A percentile compares a stretch with the other conserved stretches of the same genome.
Conservation (phyloP, 805 yeast genomes). For the Cyberlindnera misumaiensis region DNA sequence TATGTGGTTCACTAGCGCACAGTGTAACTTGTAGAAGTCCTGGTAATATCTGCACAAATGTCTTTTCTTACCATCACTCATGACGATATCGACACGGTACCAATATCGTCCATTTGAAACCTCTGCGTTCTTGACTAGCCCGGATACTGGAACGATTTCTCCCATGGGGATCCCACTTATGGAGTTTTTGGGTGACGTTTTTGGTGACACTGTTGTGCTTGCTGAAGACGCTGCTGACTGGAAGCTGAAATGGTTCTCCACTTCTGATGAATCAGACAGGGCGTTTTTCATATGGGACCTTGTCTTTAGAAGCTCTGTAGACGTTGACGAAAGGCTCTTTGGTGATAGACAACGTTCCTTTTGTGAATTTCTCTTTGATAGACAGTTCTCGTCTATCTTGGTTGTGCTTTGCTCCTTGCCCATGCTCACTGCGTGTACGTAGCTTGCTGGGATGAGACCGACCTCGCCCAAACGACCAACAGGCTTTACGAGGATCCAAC, state of each 20-base stretch:
- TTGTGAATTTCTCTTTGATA: conserved; percentile 8
- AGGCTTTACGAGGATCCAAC: conserved; percentile 53
- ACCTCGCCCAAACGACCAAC: conserved; percentile 38
- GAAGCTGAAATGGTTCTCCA: conserved; percentile 7
- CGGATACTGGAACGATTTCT: conserved; percentile 23
- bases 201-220: conserved; percentile 1
- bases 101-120: conserved; percentile 39
- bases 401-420: conserved; percentile 2
- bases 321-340: too few relatives aligned
- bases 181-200: neutral
- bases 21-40: conserved; percentile 43
- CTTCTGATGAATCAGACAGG: neutral
- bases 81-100: conserved; percentile 40
- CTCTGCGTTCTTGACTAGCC: conserved; percentile 34
- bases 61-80: conserved; percentile 30
- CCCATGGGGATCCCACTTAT: neutral
- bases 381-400: conserved; percentile 19
- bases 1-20: conserved; percentile 24
- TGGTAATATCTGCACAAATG: conserved; percentile 43
- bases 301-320: neutral
- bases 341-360: neutral
- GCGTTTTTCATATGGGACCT: neutral
- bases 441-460: conserved; percentile 47
- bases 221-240: conserved; percentile 5
- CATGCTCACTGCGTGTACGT: conserved; percentile 38